phyloP scores from a whole-genome alignment of 257 asterid species.

The Solanum chmielewskii region DNA sequence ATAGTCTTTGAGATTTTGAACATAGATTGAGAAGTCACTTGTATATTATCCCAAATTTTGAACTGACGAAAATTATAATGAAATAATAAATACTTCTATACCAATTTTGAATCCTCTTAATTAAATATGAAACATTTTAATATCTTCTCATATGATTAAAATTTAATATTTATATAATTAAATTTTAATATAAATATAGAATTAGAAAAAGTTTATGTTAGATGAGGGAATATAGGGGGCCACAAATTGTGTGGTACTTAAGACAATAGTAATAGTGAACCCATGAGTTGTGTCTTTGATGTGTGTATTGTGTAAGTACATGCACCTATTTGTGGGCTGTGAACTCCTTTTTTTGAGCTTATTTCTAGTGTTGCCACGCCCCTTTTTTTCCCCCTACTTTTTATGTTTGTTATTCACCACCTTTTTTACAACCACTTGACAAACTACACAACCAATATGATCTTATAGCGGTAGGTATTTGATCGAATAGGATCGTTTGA shows the following conservation, averaged over 20 bases:
- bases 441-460: background rate
- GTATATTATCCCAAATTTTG: rapidly evolving
- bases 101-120: too few species aligned
- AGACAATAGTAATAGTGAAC: background rate
- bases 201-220: background rate
- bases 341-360: background rate
- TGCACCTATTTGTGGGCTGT: background rate
- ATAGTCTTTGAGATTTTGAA: rapidly evolving
- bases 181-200: rapidly evolving
- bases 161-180: too few species aligned
- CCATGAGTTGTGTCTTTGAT: background rate
- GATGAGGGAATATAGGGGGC: background rate
- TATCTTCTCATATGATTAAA: too few species aligned
- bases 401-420: background rate
- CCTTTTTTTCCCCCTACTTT: background rate
- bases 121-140: too few species aligned
- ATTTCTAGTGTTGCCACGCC: constrained; percentile 18
- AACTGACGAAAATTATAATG: background rate
- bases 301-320: background rate
- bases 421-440: background rate
- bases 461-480: background rate
- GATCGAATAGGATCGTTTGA: background rate
- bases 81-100: too few species aligned
- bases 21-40: rapidly evolving
- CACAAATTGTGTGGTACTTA: background rate